Evolutionary conservation across 2,329 filamentous ascomycete species (phyloP).

Genomic region (Fusarium sp.): DNA sequence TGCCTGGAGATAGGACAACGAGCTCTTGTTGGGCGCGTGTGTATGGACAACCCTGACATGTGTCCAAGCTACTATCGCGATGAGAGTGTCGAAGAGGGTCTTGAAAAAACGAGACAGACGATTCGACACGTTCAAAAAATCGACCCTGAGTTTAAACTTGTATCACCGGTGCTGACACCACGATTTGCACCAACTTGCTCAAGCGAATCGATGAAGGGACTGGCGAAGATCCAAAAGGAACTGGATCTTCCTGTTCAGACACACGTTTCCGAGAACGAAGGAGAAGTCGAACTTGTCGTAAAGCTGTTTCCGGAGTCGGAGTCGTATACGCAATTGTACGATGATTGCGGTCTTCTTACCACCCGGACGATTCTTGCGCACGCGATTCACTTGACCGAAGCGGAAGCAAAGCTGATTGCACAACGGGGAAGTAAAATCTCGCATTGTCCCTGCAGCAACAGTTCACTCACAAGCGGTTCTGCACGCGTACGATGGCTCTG

Average conservation of each 20-base stretch:
- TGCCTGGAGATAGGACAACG: conserved; percentile 84
- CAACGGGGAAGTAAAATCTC: conserved; percentile 71
- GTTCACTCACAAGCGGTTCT: conserved; percentile 80
- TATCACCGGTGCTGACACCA: conserved; percentile 84
- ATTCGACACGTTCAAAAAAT: conserved; percentile 73
- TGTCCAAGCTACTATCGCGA: conserved; percentile 86
- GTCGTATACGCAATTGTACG: conserved; percentile 83
- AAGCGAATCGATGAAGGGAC: conserved; percentile 64
- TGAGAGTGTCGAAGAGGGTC: conserved; percentile 65
- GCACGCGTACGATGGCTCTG: conserved; percentile 80
- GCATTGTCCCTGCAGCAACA: conserved; percentile 91
- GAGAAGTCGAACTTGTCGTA: conserved; percentile 77
- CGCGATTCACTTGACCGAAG: conserved; percentile 76
- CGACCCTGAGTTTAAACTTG: conserved; percentile 71
- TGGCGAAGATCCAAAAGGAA: conserved; percentile 72
- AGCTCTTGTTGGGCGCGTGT: conserved; percentile 91
- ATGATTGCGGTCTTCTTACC: conserved; percentile 74
- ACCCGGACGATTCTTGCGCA: conserved; percentile 85
- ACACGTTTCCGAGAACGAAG: conserved; percentile 85
- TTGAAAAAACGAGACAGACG: conserved; percentile 65
- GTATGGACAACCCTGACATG: conserved; percentile 79
- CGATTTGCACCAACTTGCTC: conserved; percentile 74
- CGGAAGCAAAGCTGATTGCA: conserved; percentile 73
- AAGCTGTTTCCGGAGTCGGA: conserved; percentile 71
- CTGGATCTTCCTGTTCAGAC: conserved; percentile 81